Percentiles rank a stretch among this genome's conserved stretches.
phyloP scores from a whole-genome alignment of 2,329 filamentous ascomycete genomes.

The Calonectria hawksworthii region DNA sequence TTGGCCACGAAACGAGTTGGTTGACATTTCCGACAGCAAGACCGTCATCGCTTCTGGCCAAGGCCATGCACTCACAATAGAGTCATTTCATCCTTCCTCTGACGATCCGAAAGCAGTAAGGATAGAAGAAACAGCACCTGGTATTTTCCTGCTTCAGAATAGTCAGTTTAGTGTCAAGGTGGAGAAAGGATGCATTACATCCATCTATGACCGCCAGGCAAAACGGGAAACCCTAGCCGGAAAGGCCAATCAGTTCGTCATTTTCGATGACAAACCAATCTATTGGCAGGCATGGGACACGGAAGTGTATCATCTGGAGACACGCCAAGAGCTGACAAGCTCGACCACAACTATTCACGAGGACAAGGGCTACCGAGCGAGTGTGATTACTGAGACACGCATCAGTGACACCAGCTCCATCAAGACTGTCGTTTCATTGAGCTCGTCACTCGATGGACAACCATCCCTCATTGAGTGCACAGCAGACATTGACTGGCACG shows the following conservation, averaged over 20 bases:
- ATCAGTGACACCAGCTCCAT: constrained; percentile 91
- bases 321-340: constrained; percentile 81
- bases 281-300: constrained; percentile 99
- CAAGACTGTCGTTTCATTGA: constrained; percentile 86
- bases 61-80: constrained; percentile 66
- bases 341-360: constrained; percentile 76
- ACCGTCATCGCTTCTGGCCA: constrained; percentile 70
- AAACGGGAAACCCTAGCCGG: constrained; percentile 71
- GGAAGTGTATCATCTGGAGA: constrained; percentile 94
- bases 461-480: constrained; percentile 80
- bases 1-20: constrained; percentile 84
- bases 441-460: constrained; percentile 73
- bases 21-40: constrained; percentile 70
- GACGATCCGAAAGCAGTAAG: not conserved
- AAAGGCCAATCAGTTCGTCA: constrained; percentile 91
- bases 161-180: constrained; percentile 81
- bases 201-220: constrained; percentile 80
- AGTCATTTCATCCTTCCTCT: constrained; percentile 44
- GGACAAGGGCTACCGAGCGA: constrained; percentile 80
- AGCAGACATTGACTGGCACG: constrained; percentile 93
- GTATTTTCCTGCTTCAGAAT: constrained; percentile 83
- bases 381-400: constrained; percentile 84
- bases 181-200: constrained; percentile 82
- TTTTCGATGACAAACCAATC: constrained; percentile 98
- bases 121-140: constrained; percentile 55